Evolutionary conservation across 148 eudicot genomes (phyloP), one percentile per base, ranked within the genome.

Genomic region (Rhododendron simsii): DNA sequence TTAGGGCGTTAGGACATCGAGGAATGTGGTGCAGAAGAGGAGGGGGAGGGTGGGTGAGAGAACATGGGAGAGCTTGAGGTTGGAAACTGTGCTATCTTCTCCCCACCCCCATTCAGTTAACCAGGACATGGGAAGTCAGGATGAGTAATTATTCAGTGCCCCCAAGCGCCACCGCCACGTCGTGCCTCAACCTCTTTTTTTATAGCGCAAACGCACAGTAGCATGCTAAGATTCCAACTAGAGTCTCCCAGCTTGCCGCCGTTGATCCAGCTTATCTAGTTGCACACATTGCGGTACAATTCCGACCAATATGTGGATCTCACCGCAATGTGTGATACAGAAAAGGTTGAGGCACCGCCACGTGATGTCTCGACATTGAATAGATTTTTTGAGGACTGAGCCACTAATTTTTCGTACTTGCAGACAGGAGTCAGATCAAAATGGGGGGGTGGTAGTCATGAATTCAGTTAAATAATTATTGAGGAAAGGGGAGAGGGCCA

Each of bases 21-120:
- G 88, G 88, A 87, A 87, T 88, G 83, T 81, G 84, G 77, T 86
- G 79, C 81, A 86, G 83, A 79, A 61, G n/a, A 41, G 69, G 55
- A n/a, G 26, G 28, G 47, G 6, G 39, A 15, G 21, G 67, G 69
- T 67, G 87, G 88, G 88, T 84, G 78, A 88, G 87, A 87, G 87
- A 87, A 85, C 78, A 87, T 78, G 89, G 87, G 87, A 59, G 85
- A 59, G 83, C 75, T 85, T 82, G 84, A 55, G 88, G 76, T 81
- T 85, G 90, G 80, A 85, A 76, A 78, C 21, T 87, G 89, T 84
- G 91, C 78, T 79, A 28, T 77, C 59, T 88, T 86, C 79, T 78
- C 47, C 47, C 30, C 30, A 30, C 30, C 50, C 50, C 50, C 12
- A 47, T 47, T 47, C 50, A 47, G 86, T 89, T 88, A 86, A 89